Evolutionary conservation across 2,329 filamentous ascomycete species (phyloP), one percentile per base, ranked within the genome.

Genomic region (Aspergillaceae sp.): DNA sequence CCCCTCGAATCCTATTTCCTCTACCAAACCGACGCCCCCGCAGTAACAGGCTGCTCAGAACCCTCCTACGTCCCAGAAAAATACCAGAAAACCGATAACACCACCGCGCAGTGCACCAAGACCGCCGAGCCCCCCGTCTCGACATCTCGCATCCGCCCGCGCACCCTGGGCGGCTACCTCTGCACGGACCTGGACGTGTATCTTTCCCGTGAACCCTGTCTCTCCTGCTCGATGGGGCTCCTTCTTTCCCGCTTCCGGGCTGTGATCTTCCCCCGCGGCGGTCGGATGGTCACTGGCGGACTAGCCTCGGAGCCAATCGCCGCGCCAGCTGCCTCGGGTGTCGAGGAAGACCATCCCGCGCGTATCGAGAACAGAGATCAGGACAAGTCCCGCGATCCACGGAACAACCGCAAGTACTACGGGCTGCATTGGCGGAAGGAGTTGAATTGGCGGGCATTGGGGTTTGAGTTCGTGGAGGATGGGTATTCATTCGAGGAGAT

Each of bases 141-240:
- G 4, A 29, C 40, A 1, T 46, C 46, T 8, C 84, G 87, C 7
- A 70, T 91, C 32, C 78, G 84, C n/a, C 71, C 75, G 2, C 71
- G 86, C 46, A 85, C 92, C 62, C 56, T 84, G 30, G 86, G 88
- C 55, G 91, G 91, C 44, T 98, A 98, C 64, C 80, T 98, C 19
- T 97, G 91, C 69, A 88, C 94, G 55, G 87, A 88, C 45, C 77
- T 98, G 29, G 91, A 97, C 66, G 79, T 98, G 47, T 97, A 96
- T 69, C 75, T 94, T 50, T 95, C 90, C 2, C 90, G 97, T 61
- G 92, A 98, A 69, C 92, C 92, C 4, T 98, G 92, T 63, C 79
- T 94, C 49, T 94, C 94, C 79, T 98, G 92, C 69, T 88, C 86
- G 33, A 97, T 97, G 92, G 92, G 87, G 1, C 85, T 97, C 56